Conservation (phyloP, 2,329 filamentous ascomycete genomes). For the Trichoderma guizhouense region DNA sequence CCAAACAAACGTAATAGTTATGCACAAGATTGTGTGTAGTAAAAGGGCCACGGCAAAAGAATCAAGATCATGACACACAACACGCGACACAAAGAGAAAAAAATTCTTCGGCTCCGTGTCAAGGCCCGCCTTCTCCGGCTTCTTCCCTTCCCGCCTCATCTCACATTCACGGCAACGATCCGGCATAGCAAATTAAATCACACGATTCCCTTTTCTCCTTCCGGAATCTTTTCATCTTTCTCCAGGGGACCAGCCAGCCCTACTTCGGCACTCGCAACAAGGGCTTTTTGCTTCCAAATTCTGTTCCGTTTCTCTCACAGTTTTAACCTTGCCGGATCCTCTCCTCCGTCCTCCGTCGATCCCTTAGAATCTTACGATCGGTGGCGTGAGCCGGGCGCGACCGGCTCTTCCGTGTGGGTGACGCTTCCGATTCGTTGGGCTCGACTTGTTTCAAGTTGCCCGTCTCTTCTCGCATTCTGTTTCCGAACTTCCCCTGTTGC, state of each 20-base stretch:
- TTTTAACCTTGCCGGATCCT: neutral
- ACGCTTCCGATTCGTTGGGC: slow-evolving; percentile 2
- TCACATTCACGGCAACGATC: neutral
- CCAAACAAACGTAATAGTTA: neutral
- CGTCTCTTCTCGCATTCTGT: neutral
- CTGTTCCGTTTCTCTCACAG: neutral
- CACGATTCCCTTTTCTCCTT: neutral
- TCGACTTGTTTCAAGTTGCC: slow-evolving; percentile 5
- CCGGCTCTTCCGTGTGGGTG: slow-evolving; percentile 10
- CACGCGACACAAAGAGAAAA: neutral
- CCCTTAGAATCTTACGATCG: slow-evolving; percentile 13
- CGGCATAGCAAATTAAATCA: neutral
- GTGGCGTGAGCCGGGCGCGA: slow-evolving; percentile 14
- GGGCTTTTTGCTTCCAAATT: neutral
- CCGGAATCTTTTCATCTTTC: neutral
- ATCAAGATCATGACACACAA: neutral
- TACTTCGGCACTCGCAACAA: slow-evolving; percentile 6
- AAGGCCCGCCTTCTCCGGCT: neutral
- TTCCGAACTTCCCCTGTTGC: neutral
- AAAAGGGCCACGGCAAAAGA: neutral
- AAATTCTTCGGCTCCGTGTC: neutral
- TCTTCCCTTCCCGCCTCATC: neutral
- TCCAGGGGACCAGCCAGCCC: slow-evolving; percentile 1
- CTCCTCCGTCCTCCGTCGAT: neutral
- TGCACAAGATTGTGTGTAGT: neutral